Base-by-base conservation (phyloP, 2,329 filamentous ascomycete genomes). In the Stachybotrys echinatus region DNA sequence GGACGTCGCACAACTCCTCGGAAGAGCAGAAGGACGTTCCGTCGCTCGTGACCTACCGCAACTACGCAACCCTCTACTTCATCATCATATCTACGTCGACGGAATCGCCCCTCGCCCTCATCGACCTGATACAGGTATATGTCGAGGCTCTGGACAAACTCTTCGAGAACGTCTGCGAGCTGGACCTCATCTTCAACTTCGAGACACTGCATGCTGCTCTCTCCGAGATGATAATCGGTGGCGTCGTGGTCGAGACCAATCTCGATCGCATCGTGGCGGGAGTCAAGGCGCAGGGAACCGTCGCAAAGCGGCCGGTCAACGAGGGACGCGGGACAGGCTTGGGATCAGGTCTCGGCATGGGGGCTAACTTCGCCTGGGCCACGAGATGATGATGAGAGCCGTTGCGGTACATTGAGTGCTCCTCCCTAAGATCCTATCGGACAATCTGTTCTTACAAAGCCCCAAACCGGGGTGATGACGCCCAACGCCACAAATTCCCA, bases 171-270 rank as follows among this genome's bases (percentile, higher is more conserved):
- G 94, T 99, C 10, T 99, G 94, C 78, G 94, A 99, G 74, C 77
- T 99, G 50, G 92, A 99, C 69, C 79, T 99, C 59, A 99, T 99
- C 68, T 99, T 99, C 75, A 97, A 97, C 67, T 99, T 96, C 61
- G 94, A 99, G 78, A 95, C 91, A 17, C 77, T 99, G 61, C 94
- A 99, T 74, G 88, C 92, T 8, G 85, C 91, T 17, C 74, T 97
- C 10, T 85, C 84, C 51, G 92, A 97, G 76, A 95, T 97, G 89
- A 88, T 97, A 50, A 89, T 96, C 17, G 92, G 92, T 14, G 92
- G 92, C 1, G 90, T 96, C 14, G 92, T 97, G 17, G 85, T 97
- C 21, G 92, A 97, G 74, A 96, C 92, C 27, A 89, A 87, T 60
- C 71, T 95, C 53, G 91, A 96, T 51, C 85, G 85, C 66, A 94